These are phyloP conservation scores for Trametes pubescens DNA, from an alignment of 1,284 basidiomycete genomes.

Conservation along the genomic window DNA sequence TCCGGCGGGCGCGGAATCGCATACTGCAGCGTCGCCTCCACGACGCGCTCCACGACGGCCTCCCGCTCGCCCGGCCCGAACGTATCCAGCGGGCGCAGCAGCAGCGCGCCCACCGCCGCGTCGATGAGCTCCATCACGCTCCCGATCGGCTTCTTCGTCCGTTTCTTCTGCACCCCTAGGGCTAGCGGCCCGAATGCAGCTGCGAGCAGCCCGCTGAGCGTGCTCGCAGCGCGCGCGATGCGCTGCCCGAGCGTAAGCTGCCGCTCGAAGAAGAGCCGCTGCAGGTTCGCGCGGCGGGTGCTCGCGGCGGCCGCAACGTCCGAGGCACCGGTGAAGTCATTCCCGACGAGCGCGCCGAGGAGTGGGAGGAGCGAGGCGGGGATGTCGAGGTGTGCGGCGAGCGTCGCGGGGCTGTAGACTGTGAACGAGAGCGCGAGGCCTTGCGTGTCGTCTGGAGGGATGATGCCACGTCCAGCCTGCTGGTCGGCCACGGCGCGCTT, in stretches of 20 bases:
- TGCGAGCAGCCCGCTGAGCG: constrained; percentile 60
- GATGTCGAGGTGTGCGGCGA: constrained; percentile 57
- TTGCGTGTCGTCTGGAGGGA: constrained; percentile 52
- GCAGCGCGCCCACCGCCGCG: constrained; percentile 63
- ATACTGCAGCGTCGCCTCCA: constrained; percentile 78
- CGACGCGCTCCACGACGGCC: constrained; percentile 69
- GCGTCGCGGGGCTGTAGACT: constrained; percentile 67
- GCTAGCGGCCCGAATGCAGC: constrained; percentile 43
- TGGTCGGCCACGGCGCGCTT: constrained; percentile 46
- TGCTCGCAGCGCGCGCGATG: constrained; percentile 63
- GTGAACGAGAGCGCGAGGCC: constrained; percentile 58
- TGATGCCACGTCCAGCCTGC: constrained; percentile 52
- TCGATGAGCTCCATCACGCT: constrained; percentile 82
- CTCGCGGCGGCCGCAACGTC: constrained; percentile 38
- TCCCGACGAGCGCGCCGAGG: constrained; percentile 86
- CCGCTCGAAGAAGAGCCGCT: constrained; percentile 72
- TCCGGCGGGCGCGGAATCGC: constrained; percentile 59
- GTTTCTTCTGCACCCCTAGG: constrained; percentile 46
- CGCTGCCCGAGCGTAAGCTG: constrained; percentile 63
- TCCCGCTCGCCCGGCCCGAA: constrained; percentile 70
- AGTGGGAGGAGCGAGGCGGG: constrained; percentile 79
- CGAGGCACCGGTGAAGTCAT: constrained; percentile 70
- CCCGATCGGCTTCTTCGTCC: constrained; percentile 60
- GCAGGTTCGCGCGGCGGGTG: constrained; percentile 53
- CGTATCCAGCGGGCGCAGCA: constrained; percentile 56